Conservation (phyloP, 78 protist genomes). For the Dictyostelium brefeldianum region DNA sequence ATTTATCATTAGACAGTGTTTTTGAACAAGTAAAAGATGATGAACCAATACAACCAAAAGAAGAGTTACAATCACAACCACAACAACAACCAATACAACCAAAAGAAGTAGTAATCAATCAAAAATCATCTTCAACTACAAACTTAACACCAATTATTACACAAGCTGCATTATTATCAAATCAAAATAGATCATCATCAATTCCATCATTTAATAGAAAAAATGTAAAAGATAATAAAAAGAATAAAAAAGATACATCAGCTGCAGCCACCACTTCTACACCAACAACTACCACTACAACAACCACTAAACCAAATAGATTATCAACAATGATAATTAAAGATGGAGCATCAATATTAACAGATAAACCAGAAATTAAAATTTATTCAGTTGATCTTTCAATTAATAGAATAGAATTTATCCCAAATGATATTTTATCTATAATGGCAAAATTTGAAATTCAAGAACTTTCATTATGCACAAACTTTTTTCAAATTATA, state of each 20-base stretch:
- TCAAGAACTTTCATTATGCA: constrained; percentile 33
- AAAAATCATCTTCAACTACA: background rate
- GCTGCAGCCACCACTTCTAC: background rate
- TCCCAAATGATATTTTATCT: constrained; percentile 23
- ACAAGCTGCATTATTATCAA: background rate
- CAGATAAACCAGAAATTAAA: constrained; percentile 8
- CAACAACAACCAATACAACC: background rate
- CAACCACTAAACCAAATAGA: background rate
- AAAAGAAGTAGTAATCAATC: background rate
- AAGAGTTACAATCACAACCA: background rate
- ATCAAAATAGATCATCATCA: background rate
- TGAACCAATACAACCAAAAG: background rate
- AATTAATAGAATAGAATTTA: constrained; percentile 52
- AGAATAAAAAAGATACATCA: background rate
- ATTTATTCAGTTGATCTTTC: constrained; percentile 47
- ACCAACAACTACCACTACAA: background rate
- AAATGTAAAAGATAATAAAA: background rate
- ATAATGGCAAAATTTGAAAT: constrained; percentile 25
- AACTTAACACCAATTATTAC: background rate
- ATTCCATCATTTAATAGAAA: constrained; percentile 3
- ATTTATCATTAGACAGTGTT: constrained; percentile 5
- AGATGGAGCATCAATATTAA: background rate
- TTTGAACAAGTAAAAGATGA: constrained; percentile 5
- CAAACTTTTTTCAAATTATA: constrained; percentile 30
- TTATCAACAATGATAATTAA: background rate